phyloP scores from a whole-genome alignment of 2,329 filamentous ascomycete species.

The Teratosphaeria destructans region DNA sequence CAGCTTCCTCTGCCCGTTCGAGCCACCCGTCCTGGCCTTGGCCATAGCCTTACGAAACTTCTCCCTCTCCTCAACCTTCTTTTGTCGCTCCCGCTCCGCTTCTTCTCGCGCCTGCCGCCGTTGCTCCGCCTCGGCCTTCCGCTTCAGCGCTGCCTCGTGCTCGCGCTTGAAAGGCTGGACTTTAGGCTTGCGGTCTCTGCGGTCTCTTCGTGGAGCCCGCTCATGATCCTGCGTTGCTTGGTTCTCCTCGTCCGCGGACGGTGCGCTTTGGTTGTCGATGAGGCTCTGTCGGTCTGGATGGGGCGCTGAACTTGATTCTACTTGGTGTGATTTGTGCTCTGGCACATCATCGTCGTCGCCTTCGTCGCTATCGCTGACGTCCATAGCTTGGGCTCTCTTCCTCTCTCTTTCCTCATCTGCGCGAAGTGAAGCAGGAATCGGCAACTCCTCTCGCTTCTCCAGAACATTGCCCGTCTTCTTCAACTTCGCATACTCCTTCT shows the following conservation, averaged over 20 bases:
- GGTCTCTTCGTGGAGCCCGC: constrained; percentile 14
- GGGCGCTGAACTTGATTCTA: constrained; percentile 38
- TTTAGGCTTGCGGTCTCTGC: constrained; percentile 31
- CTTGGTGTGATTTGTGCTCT: constrained; percentile 4
- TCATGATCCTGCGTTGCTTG: not conserved
- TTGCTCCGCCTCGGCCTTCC: constrained; percentile 54
- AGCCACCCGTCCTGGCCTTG: constrained; percentile 49
- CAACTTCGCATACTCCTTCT: constrained; percentile 83
- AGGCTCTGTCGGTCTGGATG: constrained; percentile 26
- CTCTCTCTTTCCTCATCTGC: constrained; percentile 3
- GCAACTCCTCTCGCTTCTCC: constrained; percentile 18
- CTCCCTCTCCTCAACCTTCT: constrained; percentile 51
- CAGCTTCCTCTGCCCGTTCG: constrained; percentile 65
- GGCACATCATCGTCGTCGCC: not conserved
- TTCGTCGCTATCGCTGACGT: constrained; percentile 12
- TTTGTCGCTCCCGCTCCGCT: constrained; percentile 48
- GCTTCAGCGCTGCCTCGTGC: constrained; percentile 38
- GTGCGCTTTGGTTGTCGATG: constrained; percentile 8
- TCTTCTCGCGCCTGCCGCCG: constrained; percentile 50
- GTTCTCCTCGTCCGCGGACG: constrained; percentile 1
- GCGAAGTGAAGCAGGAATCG: constrained; percentile 20
- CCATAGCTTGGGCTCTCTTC: constrained; percentile 7
- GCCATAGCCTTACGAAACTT: constrained; percentile 59
- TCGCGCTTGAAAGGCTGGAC: constrained; percentile 35
- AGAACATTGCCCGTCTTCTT: constrained; percentile 45